These are phyloP conservation scores for Myrica gale DNA, from an alignment of 306 rosid genomes.

Conservation along the genomic window DNA sequence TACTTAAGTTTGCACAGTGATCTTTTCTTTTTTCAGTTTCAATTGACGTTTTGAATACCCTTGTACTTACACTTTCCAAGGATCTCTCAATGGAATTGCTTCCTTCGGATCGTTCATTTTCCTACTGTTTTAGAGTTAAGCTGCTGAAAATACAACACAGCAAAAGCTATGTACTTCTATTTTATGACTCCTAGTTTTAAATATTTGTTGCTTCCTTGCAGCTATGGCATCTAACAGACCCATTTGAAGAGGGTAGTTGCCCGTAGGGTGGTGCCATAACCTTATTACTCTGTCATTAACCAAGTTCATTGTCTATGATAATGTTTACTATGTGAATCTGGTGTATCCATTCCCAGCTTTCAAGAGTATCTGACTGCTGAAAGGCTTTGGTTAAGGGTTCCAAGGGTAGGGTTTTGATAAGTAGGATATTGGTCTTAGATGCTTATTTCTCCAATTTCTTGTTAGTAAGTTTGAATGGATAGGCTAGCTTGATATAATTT, in stretches of 20 bases:
- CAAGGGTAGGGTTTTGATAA: not conserved
- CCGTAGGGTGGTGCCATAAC: not conserved
- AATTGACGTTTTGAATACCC: not conserved
- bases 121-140: not conserved
- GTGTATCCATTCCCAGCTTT: not conserved
- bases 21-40: not conserved
- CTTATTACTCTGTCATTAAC: not conserved
- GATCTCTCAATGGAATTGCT: not conserved
- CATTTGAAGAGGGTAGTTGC: not conserved
- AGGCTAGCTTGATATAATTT: not conserved
- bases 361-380: not conserved
- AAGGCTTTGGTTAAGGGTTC: not conserved
- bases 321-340: too few species aligned
- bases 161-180: not conserved
- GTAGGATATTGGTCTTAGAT: not conserved
- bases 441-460: not conserved
- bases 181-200: not conserved
- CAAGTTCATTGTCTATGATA: not conserved
- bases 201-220: not conserved
- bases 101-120: not conserved
- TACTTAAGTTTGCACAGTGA: not conserved
- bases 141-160: not conserved
- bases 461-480: not conserved
- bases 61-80: not conserved
- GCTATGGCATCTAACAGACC: not conserved